Conservation (phyloP, 805 yeast species). For the Huiozyma sinensis region DNA sequence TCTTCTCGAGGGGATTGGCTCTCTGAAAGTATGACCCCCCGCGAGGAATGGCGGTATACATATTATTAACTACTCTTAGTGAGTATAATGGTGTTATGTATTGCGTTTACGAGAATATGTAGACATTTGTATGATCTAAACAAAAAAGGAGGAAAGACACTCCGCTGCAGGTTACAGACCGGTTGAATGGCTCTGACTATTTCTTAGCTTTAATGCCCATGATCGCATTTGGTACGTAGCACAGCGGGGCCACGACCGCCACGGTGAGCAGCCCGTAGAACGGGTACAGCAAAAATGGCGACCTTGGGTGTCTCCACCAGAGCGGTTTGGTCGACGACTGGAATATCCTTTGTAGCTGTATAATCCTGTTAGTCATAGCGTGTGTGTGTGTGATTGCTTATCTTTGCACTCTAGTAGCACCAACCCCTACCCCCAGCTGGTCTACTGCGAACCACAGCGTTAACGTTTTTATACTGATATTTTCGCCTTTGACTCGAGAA, state of each 20-base stretch:
- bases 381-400: too few species aligned
- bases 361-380: constrained; percentile 28
- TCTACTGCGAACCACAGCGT: too few species aligned
- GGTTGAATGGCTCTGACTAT: neutral
- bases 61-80: too few species aligned
- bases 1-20: constrained; percentile 12
- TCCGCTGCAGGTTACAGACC: neutral
- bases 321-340: constrained; percentile 48
- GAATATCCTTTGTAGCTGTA: constrained; percentile 49
- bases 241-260: constrained; percentile 54
- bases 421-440: too few species aligned
- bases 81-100: neutral
- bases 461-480: too few species aligned
- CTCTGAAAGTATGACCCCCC: constrained; percentile 4
- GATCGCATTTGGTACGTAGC: constrained; percentile 63
- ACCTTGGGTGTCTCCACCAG: constrained; percentile 54
- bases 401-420: too few species aligned
- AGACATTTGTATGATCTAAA: neutral
- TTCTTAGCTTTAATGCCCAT: constrained; percentile 50
- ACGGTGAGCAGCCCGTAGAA: constrained; percentile 65
- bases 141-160: neutral
- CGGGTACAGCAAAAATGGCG: constrained; percentile 66
- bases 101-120: neutral
- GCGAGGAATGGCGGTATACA: too few species aligned
- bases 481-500: too few species aligned